Base-by-base conservation (phyloP, 176 grass and related monocot genomes). In the Bonia amplexicaulis region DNA sequence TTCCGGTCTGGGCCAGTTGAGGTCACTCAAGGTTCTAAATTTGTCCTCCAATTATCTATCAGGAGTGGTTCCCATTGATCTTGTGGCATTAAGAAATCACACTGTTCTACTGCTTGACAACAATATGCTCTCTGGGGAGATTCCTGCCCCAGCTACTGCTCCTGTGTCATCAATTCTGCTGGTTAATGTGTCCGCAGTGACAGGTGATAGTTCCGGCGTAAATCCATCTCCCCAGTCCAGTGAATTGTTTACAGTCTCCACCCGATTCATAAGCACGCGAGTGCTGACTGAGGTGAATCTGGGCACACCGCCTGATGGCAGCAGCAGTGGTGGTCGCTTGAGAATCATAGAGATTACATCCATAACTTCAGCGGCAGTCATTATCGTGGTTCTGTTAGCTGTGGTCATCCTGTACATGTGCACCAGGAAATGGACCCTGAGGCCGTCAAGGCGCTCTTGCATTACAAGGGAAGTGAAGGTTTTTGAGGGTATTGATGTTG, bases 21-120 rank as follows among this genome's bases (percentile, higher is more conserved):
- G 61, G 44, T 85, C 71, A 13, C 85, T 97, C 10, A 61, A 93
- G 81, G 80, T 92, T 63, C 53, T 97, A 41, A 65, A 97, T 87
- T 90, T 97, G 6, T 94, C 94, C 22, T 83, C 80, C 67, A 94
- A 94, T 97, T 87, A 82, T 90, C 60, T 94, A 17, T 84, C 80
- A 40, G 92, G 94, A 77, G 53, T 54, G n/a, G 73, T 97, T 74
- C 94, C 92, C 49, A 65, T 14, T 87, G 85, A 87, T 84, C 55
- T 91, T 74, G 80, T 77, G 69, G 89, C 53, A 54, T 25, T 90
- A 12, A 80, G 49, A 82, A 92, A 80, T 73, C 87, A 81, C 33
- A 79, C 81, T 45, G 66, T 66, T 53, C 65, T 97, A 66, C 79
- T 97, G 64, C 81, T 97, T 46, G 87, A 87, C 68, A 90, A 84